Evolutionary conservation across 371 early-diverging fungal species (phyloP), one percentile per base, ranked within the genome.

Genomic region (Lichtheimia ramosa): DNA sequence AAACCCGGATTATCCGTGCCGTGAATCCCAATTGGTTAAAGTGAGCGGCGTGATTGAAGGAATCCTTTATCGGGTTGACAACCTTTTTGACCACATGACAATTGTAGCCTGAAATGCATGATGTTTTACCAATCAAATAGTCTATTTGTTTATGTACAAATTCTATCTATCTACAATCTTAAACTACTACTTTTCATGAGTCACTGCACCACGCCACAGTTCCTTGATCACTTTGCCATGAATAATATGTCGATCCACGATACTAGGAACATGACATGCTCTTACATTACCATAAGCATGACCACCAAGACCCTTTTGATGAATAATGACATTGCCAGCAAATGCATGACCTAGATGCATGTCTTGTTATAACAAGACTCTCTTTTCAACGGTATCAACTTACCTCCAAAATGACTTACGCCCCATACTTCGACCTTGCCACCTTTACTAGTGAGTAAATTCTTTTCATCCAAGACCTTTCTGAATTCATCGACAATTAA

Each of bases 271-370:
- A 57, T 77, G 77, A 48, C 81, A 81, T 15, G 71, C 68, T 23
- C 81, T 64, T 10, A 81, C 73, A 43, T 81, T 81, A n/a, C 81
- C 78, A 55, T 81, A 81, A 60, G 75, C 65, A 24, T 81, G 81
- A 0, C 81, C 81, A 1, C 78, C 78, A 27, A 77, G 61, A 3
- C 69, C 64, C 27, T 70, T 68, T 55, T 72, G 73, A 59, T 81
- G 81, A 43, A 81, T 75, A 24, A 81, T 75, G 12, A 81, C 24
- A 56, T 77, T 77, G 48, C 81, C 81, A 43, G 81, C 81, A 70
- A 70, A 81, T 62, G 71, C 73, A 53, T 81, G 81, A 4, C 81
- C 79, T 78, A 64, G 28, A n/a, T n/a, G n/a, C n/a, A n/a, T n/a
- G n/a, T n/a, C n/a, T n/a, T n/a, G n/a, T n/a, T n/a, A n/a, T n/a